Conservation (phyloP, 306 rosid genomes). For the Vigna trinervia region DNA sequence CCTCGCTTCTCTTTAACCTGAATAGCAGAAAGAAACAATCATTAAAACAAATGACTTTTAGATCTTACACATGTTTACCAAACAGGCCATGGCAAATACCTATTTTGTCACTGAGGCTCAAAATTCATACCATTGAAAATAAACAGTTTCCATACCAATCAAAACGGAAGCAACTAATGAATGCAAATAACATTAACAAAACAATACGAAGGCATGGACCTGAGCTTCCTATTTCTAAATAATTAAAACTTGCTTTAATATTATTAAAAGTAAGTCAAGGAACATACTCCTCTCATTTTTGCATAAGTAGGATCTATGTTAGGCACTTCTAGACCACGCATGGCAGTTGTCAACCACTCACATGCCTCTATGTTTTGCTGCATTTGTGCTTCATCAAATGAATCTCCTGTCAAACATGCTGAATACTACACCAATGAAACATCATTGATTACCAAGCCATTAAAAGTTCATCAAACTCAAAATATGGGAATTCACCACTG, state of each 20-base stretch:
- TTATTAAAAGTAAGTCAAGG: constrained; percentile 44
- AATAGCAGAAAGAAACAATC: constrained; percentile 39
- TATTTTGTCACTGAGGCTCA: not conserved
- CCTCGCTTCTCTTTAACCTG: constrained; percentile 94
- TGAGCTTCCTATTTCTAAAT: constrained; percentile 15
- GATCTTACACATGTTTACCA: constrained; percentile 22
- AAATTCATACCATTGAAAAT: constrained; percentile 10
- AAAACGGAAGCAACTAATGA: constrained; percentile 22
- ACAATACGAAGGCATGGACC: not conserved
- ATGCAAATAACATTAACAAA: constrained; percentile 16
- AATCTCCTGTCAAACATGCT: constrained; percentile 81
- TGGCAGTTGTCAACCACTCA: constrained; percentile 86
- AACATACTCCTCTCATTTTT: constrained; percentile 86
- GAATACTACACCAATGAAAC: constrained; percentile 70
- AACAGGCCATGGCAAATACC: not conserved
- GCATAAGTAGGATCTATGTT: constrained; percentile 72
- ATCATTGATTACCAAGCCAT: constrained; percentile 42
- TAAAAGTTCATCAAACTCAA: constrained; percentile 38
- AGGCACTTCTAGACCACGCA: constrained; percentile 71
- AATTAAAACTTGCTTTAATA: constrained; percentile 16
- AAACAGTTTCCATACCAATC: constrained; percentile 15
- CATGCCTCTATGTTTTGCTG: constrained; percentile 85
- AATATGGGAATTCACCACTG: constrained; percentile 21
- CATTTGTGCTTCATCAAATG: constrained; percentile 79
- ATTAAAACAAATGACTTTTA: constrained; percentile 31